phyloP scores from a whole-genome alignment of 2,329 filamentous ascomycete species.

The Hypoxylon sp. region DNA sequence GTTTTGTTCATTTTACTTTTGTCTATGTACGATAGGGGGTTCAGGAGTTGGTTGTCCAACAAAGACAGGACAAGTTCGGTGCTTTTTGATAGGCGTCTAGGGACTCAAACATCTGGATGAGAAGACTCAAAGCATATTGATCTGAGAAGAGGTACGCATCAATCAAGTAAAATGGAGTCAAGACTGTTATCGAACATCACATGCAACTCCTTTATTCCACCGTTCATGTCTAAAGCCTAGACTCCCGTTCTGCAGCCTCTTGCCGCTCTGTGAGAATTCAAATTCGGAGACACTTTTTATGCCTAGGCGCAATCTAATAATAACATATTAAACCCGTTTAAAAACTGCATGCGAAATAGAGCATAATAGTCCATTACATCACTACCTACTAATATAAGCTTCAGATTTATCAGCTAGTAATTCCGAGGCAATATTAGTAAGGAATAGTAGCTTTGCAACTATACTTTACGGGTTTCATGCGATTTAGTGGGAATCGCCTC shows the following conservation, averaged over 20 bases:
- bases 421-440: not conserved
- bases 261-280: not conserved
- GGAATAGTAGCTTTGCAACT: not conserved
- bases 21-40: slow-evolving; percentile 29
- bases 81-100: slow-evolving; percentile 26
- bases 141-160: slow-evolving; percentile 20
- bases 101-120: slow-evolving; percentile 12
- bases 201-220: not conserved
- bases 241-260: not conserved
- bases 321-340: not conserved
- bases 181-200: not conserved
- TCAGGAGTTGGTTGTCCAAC: slow-evolving; percentile 15
- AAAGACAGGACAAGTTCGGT: slow-evolving; percentile 1
- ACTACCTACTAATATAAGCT: not conserved
- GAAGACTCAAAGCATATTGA: slow-evolving; percentile 8
- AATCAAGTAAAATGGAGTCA: slow-evolving; percentile 11
- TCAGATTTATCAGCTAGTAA: not conserved
- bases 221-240: not conserved
- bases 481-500: not conserved
- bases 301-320: not conserved
- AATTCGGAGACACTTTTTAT: slow-evolving; percentile 4
- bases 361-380: slow-evolving; percentile 1
- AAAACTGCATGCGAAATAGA: not conserved
- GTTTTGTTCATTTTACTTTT: slow-evolving; percentile 12
- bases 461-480: not conserved